phyloP scores from a whole-genome alignment of 2,329 filamentous ascomycete species.

The Lecanosticta acicola region DNA sequence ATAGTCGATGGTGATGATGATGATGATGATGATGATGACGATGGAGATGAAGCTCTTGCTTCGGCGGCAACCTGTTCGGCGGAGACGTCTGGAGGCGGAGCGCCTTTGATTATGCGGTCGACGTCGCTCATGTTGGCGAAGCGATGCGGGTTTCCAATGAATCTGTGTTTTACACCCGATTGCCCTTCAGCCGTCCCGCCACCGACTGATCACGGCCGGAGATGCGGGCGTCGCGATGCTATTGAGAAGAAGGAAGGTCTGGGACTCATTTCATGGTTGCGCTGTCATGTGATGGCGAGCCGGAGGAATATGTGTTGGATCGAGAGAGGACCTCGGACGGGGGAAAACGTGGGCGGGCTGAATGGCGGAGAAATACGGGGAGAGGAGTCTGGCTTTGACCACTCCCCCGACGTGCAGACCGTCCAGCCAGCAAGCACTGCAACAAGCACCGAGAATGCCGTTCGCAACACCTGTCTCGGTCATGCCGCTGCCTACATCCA shows the following conservation, averaged over 20 bases:
- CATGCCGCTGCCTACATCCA: not conserved
- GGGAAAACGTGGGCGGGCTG: not conserved
- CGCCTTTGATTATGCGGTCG: conserved; percentile 89
- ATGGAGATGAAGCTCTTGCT: conserved; percentile 25
- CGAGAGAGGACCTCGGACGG: not conserved
- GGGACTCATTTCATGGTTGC: not conserved
- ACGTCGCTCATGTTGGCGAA: conserved; percentile 36
- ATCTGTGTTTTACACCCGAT: not conserved
- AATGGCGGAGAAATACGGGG: not conserved
- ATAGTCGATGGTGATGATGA: conserved; percentile 31
- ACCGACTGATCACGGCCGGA: not conserved
- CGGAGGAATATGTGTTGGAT: not conserved
- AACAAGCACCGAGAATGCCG: too few relatives aligned
- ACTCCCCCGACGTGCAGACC: too few relatives aligned
- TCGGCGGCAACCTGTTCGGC: conserved; percentile 37
- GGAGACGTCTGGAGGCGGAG: conserved; percentile 59
- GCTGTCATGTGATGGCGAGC: conserved; percentile 4
- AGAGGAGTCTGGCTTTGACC: too few relatives aligned
- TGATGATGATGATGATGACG: too few relatives aligned
- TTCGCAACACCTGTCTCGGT: not conserved
- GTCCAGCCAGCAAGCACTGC: too few relatives aligned
- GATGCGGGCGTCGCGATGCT: not conserved
- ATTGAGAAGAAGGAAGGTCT: not conserved
- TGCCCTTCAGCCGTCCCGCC: not conserved
- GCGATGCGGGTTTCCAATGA: not conserved